These are phyloP conservation scores for Arthrinium puccinioides DNA, from an alignment of 2,329 filamentous ascomycete species.

Conservation along the genomic window DNA sequence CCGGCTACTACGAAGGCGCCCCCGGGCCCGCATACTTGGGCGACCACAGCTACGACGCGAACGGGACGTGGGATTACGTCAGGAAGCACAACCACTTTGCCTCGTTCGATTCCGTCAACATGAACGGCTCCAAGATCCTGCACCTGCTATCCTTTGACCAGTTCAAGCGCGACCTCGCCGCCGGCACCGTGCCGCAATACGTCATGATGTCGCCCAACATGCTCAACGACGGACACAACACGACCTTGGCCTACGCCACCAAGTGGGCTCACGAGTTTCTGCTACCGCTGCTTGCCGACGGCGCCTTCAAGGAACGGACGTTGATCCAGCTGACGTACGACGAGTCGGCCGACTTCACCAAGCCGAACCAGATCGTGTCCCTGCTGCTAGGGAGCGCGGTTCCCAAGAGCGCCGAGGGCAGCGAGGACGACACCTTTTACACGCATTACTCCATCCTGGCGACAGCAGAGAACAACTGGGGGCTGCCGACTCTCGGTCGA, in stretches of 20 bases:
- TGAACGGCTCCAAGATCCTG: slow-evolving; percentile 38
- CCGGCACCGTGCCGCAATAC: slow-evolving; percentile 55
- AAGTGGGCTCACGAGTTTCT: slow-evolving; percentile 62
- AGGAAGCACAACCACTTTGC: slow-evolving; percentile 35
- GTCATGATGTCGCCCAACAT: slow-evolving; percentile 57
- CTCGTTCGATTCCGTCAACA: slow-evolving; percentile 32
- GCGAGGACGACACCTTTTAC: slow-evolving; percentile 62
- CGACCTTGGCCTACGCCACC: slow-evolving; percentile 61
- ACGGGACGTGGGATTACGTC: slow-evolving; percentile 28
- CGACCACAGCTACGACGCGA: slow-evolving; percentile 23
- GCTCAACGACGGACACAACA: slow-evolving; percentile 65
- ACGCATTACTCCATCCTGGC: slow-evolving; percentile 46
- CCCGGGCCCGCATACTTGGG: slow-evolving; percentile 41
- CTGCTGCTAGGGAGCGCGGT: slow-evolving; percentile 69
- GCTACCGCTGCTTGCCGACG: slow-evolving; percentile 58
- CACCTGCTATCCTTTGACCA: slow-evolving; percentile 56
- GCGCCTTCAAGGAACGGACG: slow-evolving; percentile 65
- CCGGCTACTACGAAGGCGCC: slow-evolving; percentile 37
- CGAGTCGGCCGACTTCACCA: slow-evolving; percentile 62
- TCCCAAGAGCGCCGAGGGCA: slow-evolving; percentile 54
- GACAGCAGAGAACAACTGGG: slow-evolving; percentile 62
- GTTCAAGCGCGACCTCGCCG: slow-evolving; percentile 51
- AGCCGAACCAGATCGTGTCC: slow-evolving; percentile 61
- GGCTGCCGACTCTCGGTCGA: slow-evolving; percentile 37
- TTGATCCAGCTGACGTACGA: slow-evolving; percentile 74